A percentile compares a stretch with the other conserved stretches of the same genome.
Evolutionary conservation across 2,329 filamentous ascomycete genomes (phyloP).

Genomic region (Colletotrichum chlorophyti): DNA sequence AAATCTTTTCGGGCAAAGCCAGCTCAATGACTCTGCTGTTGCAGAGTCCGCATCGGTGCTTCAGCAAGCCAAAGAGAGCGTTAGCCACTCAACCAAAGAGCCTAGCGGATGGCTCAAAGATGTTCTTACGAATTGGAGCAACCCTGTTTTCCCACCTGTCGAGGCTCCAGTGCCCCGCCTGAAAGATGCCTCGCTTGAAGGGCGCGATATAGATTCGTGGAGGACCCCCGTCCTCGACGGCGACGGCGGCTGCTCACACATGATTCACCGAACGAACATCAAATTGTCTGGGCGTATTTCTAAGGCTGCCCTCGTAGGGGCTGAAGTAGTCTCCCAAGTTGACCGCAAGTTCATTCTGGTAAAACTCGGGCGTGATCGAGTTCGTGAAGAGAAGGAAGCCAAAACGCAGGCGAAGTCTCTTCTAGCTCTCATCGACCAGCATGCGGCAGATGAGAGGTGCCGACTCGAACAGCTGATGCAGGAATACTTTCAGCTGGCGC

Average conservation of each 20-base stretch:
- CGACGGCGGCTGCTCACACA: background rate
- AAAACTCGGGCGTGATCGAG: constrained; percentile 49
- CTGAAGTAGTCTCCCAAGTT: constrained; percentile 79
- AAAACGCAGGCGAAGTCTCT: constrained; percentile 47
- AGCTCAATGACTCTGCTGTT: too few relatives aligned
- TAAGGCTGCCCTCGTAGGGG: constrained; percentile 63
- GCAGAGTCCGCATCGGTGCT: background rate
- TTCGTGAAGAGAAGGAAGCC: background rate
- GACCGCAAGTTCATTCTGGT: constrained; percentile 89
- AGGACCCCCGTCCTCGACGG: background rate
- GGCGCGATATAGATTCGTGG: constrained; percentile 22
- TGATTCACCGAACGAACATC: background rate
- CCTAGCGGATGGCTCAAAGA: constrained; percentile 62
- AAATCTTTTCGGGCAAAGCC: too few relatives aligned
- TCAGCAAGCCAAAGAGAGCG: background rate
- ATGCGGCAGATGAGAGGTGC: constrained; percentile 90
- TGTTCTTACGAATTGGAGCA: constrained; percentile 73
- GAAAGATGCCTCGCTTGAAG: constrained; percentile 28
- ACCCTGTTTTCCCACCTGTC: constrained; percentile 71
- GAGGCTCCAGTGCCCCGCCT: constrained; percentile 54
- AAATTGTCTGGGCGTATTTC: constrained; percentile 59
- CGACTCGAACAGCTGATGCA: constrained; percentile 76
- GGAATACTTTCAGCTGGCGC: constrained; percentile 50
- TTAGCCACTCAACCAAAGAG: constrained; percentile 29
- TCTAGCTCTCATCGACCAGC: constrained; percentile 86